Percentiles rank a stretch among this genome's conserved stretches.
phyloP scores from a whole-genome alignment of 2,329 filamentous ascomycete species.

The Cladosporium sp. region DNA sequence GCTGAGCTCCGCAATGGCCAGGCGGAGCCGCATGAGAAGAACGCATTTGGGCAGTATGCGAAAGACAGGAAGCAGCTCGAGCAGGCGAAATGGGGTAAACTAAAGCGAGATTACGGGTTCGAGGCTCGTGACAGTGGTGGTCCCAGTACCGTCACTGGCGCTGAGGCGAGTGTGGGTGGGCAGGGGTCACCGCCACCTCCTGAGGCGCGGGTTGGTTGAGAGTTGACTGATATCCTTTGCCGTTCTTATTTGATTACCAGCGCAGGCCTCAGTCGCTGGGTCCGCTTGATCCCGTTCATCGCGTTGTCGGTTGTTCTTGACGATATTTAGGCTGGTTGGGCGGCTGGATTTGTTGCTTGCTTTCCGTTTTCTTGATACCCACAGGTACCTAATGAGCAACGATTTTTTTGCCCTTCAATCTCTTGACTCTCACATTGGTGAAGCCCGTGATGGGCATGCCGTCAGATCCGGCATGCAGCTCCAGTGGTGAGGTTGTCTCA shows the following conservation, averaged over 20 bases:
- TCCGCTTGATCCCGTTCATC: no score
- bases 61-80: conserved; percentile 22
- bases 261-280: no score
- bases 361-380: conserved; percentile 1
- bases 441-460: no score
- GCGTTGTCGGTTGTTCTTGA: no score
- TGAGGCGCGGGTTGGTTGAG: conserved; percentile 1
- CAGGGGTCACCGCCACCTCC: not conserved
- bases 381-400: not conserved
- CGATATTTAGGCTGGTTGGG: no score
- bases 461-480: not conserved
- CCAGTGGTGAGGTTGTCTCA: not conserved
- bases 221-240: not conserved
- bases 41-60: conserved; percentile 15
- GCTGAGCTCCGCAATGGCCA: conserved; percentile 13
- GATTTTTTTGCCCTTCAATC: not conserved
- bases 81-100: conserved; percentile 14
- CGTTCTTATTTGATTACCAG: no score
- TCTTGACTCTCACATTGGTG: no score
- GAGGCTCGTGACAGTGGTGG: not conserved
- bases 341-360: not conserved
- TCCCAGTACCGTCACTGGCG: not conserved
- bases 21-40: conserved; percentile 15
- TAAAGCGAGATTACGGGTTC: conserved; percentile 11
- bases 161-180: conserved; percentile 4